phyloP scores from a whole-genome alignment of 495 filamentous ascomycete species.

The Talaromyces ruber region DNA sequence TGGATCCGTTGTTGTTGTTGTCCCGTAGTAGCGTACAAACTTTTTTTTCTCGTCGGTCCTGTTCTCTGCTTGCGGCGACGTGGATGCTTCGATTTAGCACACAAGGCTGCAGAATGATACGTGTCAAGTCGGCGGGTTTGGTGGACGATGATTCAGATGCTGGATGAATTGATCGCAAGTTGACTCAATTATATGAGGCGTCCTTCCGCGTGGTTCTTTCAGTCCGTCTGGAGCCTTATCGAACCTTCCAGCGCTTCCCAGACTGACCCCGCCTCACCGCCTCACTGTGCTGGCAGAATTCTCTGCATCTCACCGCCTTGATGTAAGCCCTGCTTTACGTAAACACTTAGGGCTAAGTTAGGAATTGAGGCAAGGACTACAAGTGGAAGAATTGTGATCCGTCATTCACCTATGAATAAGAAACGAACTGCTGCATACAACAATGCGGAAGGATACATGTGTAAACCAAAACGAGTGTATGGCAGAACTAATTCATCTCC shows the following conservation, averaged over 20 bases:
- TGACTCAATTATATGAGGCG: neutral
- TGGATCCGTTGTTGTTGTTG: neutral
- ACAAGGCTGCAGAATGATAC: neutral
- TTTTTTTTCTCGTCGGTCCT: neutral
- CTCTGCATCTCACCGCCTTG: neutral
- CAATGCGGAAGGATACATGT: neutral
- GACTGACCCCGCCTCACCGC: neutral
- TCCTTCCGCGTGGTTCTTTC: neutral
- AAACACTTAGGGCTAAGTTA: neutral
- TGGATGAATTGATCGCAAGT: neutral
- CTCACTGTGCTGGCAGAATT: slow-evolving; percentile 1
- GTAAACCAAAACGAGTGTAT: neutral
- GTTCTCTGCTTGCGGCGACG: neutral
- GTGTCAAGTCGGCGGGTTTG: neutral
- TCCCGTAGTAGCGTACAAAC: neutral
- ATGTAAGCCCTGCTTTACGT: neutral
- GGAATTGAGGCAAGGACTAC: too few relatives aligned
- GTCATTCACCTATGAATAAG: neutral
- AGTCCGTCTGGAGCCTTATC: neutral
- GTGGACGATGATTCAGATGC: neutral
- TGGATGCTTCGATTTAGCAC: neutral
- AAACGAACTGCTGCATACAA: neutral
- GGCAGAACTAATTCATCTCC: neutral
- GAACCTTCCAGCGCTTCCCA: slow-evolving; percentile 5
- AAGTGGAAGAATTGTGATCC: too few relatives aligned